A percentile compares a stretch with the other conserved stretches of the same genome.
Conservation (phyloP, 2,329 filamentous ascomycete genomes). For the Ceratocystiopsis brevicomis region DNA sequence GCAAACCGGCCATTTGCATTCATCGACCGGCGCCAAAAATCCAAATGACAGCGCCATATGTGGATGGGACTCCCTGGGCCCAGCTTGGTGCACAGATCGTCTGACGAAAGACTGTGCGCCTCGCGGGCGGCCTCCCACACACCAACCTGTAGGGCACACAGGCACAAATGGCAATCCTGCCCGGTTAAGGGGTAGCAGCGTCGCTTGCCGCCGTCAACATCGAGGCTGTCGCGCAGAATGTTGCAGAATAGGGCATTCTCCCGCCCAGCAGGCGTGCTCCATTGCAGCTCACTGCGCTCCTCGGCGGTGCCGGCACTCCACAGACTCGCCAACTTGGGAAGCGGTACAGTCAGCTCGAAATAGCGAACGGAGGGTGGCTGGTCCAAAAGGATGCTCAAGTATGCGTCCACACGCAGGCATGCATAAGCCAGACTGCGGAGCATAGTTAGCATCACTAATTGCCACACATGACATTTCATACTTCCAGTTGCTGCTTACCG, state of each 20-base stretch:
- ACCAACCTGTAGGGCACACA: constrained; percentile 3
- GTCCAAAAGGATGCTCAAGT: constrained; percentile 3
- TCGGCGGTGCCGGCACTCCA: constrained; percentile 1
- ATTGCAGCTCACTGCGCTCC: constrained; percentile 1
- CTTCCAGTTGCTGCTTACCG: not conserved
- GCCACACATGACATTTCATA: too few species aligned
- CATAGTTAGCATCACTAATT: not conserved
- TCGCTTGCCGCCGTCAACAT: not conserved
- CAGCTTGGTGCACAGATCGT: constrained; percentile 2
- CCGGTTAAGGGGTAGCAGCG: not conserved
- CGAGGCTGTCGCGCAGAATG: constrained; percentile 1
- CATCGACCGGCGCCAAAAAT: not conserved
- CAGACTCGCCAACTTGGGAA: constrained; percentile 1
- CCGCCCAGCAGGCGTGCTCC: constrained; percentile 2
- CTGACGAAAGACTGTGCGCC: constrained; percentile 2
- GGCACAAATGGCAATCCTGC: constrained; percentile 1
- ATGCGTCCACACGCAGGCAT: constrained; percentile 1
- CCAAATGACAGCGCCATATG: not conserved
- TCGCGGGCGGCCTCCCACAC: constrained; percentile 3
- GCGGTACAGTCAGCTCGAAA: constrained; percentile 2
- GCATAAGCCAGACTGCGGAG: not conserved
- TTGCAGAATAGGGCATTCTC: constrained; percentile 2
- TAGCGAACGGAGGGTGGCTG: constrained; percentile 2
- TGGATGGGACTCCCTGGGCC: not conserved
- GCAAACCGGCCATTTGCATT: not conserved